Evolutionary conservation across 129 eudicot genomes (phyloP).

Genomic region (Flaveria sonorensis): DNA sequence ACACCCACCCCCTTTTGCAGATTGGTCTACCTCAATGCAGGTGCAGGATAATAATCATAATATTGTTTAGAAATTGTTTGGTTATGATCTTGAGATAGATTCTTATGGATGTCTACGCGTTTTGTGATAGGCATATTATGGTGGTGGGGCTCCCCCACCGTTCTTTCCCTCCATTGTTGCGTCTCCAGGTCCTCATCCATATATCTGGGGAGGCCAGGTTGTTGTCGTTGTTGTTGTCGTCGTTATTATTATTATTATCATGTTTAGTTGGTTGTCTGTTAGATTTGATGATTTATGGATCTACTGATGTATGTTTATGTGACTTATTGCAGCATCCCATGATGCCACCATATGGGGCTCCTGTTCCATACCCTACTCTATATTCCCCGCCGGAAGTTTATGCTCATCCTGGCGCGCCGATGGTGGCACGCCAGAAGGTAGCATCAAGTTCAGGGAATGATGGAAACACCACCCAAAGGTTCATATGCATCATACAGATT

Average conservation of each 20-base stretch:
- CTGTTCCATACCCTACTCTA: conserved; percentile 83
- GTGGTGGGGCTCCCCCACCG: conserved; percentile 81
- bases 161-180: conserved; percentile 79
- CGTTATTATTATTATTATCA: background rate
- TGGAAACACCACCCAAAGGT: conserved; percentile 79
- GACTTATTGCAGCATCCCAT: conserved; percentile 67
- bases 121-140: conserved; percentile 74
- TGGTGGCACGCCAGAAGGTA: conserved; percentile 55
- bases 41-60: conserved; percentile 32
- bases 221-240: background rate
- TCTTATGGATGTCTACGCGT: background rate
- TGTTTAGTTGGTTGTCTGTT: background rate
- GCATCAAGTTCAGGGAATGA: conserved; percentile 95
- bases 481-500: background rate
- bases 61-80: background rate
- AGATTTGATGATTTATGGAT: background rate
- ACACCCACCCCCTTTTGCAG: conserved; percentile 66
- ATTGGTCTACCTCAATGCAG: conserved; percentile 96
- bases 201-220: conserved; percentile 96
- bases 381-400: conserved; percentile 81
- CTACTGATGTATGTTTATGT: background rate
- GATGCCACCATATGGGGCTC: conserved; percentile 89
- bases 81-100: conserved; percentile 10
- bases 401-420: conserved; percentile 71
- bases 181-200: conserved; percentile 93